These are phyloP conservation scores for Ophiocordyceps unilateralis DNA, from an alignment of 2,329 filamentous ascomycete species.

Conservation along the genomic window DNA sequence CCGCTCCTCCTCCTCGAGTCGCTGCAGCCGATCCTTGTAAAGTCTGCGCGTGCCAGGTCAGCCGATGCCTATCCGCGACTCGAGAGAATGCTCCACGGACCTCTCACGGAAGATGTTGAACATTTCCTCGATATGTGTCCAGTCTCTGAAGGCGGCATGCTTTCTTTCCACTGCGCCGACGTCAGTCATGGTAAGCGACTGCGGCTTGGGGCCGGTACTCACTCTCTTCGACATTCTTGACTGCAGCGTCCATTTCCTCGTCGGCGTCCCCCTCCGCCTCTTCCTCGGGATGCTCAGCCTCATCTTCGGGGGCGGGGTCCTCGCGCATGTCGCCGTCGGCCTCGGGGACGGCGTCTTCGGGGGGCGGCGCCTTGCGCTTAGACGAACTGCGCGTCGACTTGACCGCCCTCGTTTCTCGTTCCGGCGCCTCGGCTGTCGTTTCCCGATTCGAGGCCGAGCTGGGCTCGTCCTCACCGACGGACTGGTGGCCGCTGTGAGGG, in stretches of 20 bases:
- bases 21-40: conserved; percentile 73
- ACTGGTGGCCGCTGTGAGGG: conserved; percentile 20
- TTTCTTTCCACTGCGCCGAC: conserved; percentile 50
- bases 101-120: conserved; percentile 74
- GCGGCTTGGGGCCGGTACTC: conserved; percentile 14
- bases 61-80: neutral
- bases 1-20: conserved; percentile 54
- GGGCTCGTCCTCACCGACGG: conserved; percentile 29
- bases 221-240: conserved; percentile 49
- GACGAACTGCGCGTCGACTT: conserved; percentile 24
- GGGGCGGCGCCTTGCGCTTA: conserved; percentile 17
- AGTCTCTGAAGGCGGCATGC: conserved; percentile 60
- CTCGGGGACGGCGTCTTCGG: conserved; percentile 11
- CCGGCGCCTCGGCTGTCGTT: conserved; percentile 11
- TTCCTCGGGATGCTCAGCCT: conserved; percentile 30
- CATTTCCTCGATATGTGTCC: conserved; percentile 69
- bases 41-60: conserved; percentile 33
- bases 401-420: conserved; percentile 15
- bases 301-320: conserved; percentile 20
- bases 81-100: conserved; percentile 22
- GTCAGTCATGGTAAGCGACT: conserved; percentile 6
- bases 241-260: conserved; percentile 40
- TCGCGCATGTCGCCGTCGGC: conserved; percentile 15
- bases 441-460: conserved; percentile 11
- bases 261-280: conserved; percentile 39